These are phyloP conservation scores for Termitomyces sp. DNA, from an alignment of 768 basidiomycete species.

Conservation along the genomic window DNA sequence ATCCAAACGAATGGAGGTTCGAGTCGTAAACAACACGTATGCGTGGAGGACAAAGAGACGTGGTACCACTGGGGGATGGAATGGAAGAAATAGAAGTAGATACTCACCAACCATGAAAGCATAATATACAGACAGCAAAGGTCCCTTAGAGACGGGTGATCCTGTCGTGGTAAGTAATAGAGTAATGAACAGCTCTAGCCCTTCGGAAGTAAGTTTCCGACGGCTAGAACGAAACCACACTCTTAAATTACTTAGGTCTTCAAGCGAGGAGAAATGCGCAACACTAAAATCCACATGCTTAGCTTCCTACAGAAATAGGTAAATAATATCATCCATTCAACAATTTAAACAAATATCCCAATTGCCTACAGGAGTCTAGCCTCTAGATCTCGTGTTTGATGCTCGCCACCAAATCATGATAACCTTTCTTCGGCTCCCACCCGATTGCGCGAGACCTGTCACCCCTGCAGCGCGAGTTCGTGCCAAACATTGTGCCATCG, in stretches of 20 bases:
- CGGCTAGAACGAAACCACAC: not conserved
- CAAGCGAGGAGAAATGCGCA: not conserved
- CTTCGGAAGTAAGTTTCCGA: not conserved
- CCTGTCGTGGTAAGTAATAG: not conserved
- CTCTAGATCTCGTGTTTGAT: constrained; percentile 23
- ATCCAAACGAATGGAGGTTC: constrained; percentile 5
- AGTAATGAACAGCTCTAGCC: not conserved
- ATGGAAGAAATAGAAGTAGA: not conserved
- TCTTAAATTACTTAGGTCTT: not conserved
- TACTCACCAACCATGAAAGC: not conserved
- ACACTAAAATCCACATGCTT: not conserved
- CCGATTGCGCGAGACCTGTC: constrained; percentile 39
- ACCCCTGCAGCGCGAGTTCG: constrained; percentile 39
- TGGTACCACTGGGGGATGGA: not conserved
- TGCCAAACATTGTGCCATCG: constrained; percentile 25
- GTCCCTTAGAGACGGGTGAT: not conserved
- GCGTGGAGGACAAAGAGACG: not conserved
- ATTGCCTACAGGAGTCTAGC: not conserved
- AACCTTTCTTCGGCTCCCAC: constrained; percentile 46
- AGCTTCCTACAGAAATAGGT: not conserved
- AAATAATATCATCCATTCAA: not conserved
- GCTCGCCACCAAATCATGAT: constrained; percentile 43
- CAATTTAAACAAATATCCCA: not conserved
- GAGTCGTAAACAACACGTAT: not conserved
- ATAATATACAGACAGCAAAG: not conserved